A percentile compares a stretch with the other conserved stretches of the same genome.
phyloP scores from a whole-genome alignment of 805 yeast genomes.

The Ogataea philodendri region DNA sequence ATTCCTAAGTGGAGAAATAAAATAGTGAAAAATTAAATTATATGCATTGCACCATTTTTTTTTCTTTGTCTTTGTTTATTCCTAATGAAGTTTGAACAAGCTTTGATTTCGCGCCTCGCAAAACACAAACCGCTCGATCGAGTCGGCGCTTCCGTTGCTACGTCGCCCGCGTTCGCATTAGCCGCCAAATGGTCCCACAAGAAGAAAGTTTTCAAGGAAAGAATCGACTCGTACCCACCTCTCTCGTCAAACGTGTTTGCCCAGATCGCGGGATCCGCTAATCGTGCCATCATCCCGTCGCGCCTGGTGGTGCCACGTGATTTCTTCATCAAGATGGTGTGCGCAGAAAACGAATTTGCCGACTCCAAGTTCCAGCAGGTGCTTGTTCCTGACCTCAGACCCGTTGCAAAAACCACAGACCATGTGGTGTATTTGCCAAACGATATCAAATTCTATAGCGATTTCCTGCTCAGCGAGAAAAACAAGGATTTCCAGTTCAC shows the following conservation, averaged over 20 bases:
- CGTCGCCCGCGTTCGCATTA: constrained; percentile 23
- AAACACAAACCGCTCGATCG: constrained; percentile 4
- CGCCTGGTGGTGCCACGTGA: constrained; percentile 40
- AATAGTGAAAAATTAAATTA: constrained; percentile 5
- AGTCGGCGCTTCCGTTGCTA: neutral
- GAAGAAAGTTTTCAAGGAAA: constrained; percentile 12
- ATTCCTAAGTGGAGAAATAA: constrained; percentile 1
- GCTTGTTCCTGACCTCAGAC: constrained; percentile 17
- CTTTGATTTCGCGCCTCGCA: constrained; percentile 5
- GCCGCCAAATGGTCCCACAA: constrained; percentile 29
- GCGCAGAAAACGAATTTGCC: constrained; percentile 16
- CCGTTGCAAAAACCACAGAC: neutral
- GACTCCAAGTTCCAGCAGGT: constrained; percentile 8
- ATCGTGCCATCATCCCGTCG: constrained; percentile 39
- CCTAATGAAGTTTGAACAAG: constrained; percentile 15
- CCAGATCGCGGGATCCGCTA: constrained; percentile 39
- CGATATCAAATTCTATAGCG: constrained; percentile 6
- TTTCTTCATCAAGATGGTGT: constrained; percentile 35
- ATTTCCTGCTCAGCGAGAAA: neutral
- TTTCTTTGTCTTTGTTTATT: neutral
- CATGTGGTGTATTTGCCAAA: constrained; percentile 10
- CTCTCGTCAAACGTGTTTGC: constrained; percentile 40
- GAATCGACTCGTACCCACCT: constrained; percentile 24
- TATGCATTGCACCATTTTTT: constrained; percentile 1
- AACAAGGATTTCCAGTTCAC: constrained; percentile 3